phyloP scores from a whole-genome alignment of 805 yeast genomes.

The Candida gorgasii region DNA sequence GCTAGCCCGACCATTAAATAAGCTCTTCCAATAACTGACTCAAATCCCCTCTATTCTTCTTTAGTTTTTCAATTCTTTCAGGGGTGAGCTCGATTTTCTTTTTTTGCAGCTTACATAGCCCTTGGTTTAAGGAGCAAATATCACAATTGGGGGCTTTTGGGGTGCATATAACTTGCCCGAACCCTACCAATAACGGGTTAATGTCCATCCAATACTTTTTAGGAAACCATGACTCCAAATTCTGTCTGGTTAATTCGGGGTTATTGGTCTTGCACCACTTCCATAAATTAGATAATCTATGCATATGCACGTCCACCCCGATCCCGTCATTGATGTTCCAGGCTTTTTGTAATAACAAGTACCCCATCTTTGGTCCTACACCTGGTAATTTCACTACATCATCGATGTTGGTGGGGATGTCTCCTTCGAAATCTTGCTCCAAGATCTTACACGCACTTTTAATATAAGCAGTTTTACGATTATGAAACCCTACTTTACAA shows the following conservation, averaged over 20 bases:
- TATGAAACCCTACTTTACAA: slow-evolving; percentile 84
- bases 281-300: slow-evolving; percentile 77
- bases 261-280: slow-evolving; percentile 67
- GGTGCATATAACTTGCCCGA: slow-evolving; percentile 86
- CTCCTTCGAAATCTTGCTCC: slow-evolving; percentile 52
- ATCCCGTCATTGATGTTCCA: slow-evolving; percentile 79
- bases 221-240: slow-evolving; percentile 75
- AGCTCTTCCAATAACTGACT: slow-evolving; percentile 3
- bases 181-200: slow-evolving; percentile 86
- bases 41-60: slow-evolving; percentile 35
- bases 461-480: slow-evolving; percentile 71
- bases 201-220: slow-evolving; percentile 75
- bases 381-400: slow-evolving; percentile 78
- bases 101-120: slow-evolving; percentile 61
- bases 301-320: slow-evolving; percentile 94
- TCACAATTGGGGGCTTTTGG: slow-evolving; percentile 74
- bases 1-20: background rate
- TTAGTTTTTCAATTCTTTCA: slow-evolving; percentile 28
- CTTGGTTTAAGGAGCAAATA: slow-evolving; percentile 56
- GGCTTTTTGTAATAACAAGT: slow-evolving; percentile 73
- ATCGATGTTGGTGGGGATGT: slow-evolving; percentile 69
- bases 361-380: slow-evolving; percentile 96
- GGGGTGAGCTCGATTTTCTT: slow-evolving; percentile 39
- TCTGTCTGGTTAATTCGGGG: slow-evolving; percentile 75
- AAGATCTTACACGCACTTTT: slow-evolving; percentile 60